Base-by-base conservation (phyloP, 495 filamentous ascomycete species). In the Filosporella fistucella region DNA sequence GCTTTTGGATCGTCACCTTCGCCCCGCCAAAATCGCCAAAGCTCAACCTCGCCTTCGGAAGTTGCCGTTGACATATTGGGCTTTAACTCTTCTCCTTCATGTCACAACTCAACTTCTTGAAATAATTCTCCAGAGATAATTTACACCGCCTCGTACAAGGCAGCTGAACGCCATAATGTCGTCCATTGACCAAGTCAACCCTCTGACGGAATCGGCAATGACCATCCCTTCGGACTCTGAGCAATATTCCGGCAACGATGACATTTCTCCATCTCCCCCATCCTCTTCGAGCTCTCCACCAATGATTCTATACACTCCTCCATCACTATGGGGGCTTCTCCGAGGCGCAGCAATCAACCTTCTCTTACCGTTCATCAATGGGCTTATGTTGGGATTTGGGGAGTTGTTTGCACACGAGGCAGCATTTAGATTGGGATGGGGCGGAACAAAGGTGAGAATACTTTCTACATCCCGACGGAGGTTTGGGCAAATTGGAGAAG, bases 371-470 rank as follows among this genome's bases (percentile, higher is more conserved):
- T 99, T 99, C 52, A 80, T 99, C 57, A 99, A 99, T 66, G 93
- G 93, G 17, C 75, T 99, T 68, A 99, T 99, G 93, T 69, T 99
- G 45, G 93, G 93, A 4, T 95, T 99, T 60, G 93, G 93, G 18
- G 93, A 99, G 68, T 70, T 99, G 29, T 85, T 97, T 62, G 93
- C 93, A 44, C 91, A 99, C 62, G 93, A 99, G 68, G 80, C 86
- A 10, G 93, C 93, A 11, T 98, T 91, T 60, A 74, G 89, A 54
- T 71, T 95, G 45, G 93, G 93, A 36, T 98, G 93, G 93, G 81
- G 85, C 32, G 82, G 83, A 40, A 96, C 93, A 53, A 91, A 90
- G 80, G 93, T 96, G 77, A 40, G 77, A 62, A 52, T 10, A n/a
- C 35, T 23, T 24, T 21, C 1, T 46, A 24, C 21, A 24, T 12